Base-by-base conservation (phyloP, 1,284 basidiomycete species). In the Ustilago xerochloae region DNA sequence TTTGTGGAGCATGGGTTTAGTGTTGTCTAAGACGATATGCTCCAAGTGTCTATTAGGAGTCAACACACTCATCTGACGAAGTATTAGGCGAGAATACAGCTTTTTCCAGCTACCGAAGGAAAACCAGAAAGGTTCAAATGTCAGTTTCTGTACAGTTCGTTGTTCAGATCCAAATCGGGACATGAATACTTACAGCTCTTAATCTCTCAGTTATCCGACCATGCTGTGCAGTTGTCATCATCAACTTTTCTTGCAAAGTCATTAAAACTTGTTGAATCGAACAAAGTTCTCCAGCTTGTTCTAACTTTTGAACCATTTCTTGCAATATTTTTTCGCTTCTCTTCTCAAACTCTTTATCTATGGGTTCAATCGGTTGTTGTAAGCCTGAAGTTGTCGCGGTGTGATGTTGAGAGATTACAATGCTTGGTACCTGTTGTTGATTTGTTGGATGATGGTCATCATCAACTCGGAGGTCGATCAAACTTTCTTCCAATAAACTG, bases 401-500 rank as follows among this genome's bases (percentile, higher is more conserved):
- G 32, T 51, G 49, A 18, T 45, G 55, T 18, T 63, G 61, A 18
- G 65, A 68, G 20, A 62, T 36, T 18, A 62, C 29, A 28, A 68
- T 68, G 28, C 54, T 57, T 13, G 59, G 65, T 32, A 54, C 38
- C 15, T 28, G 16, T 36, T 24, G 6, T 39, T 46, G 41, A 13
- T 10, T 56, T 39, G 6, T n/a, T n/a, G n/a, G n/a, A n/a, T n/a
- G n/a, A n/a, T n/a, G n/a, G n/a, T n/a, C n/a, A n/a, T 55, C 52
- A 18, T 62, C 65, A 43, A 68, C 62, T n/a, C 30, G 49, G 24
- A 68, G 22, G 38, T 57, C 65, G 16, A 68, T 55, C 26, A 68
- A 29, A 29, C 53, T 57, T 24, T 62, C 59, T 41, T 68, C 65
- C 49, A 68, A 30, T 20, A 58, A 32, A 6, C 46, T 30, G 6